phyloP scores from a whole-genome alignment of 2,329 filamentous ascomycete genomes.

The Thermothelomyces thermophilus region DNA sequence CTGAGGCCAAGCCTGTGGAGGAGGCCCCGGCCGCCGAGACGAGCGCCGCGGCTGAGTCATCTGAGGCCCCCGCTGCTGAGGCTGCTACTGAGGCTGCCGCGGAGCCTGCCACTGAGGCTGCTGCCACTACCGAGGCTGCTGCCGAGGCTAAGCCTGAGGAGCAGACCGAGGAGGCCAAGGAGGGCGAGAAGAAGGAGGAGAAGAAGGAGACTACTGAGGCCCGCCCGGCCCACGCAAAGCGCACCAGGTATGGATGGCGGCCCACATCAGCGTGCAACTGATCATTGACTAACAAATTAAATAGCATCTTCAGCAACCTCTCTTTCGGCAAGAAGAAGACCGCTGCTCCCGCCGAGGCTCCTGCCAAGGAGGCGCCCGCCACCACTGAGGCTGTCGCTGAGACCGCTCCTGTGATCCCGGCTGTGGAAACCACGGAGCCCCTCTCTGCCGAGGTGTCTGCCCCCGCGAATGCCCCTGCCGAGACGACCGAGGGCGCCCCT shows the following conservation, averaged over 20 bases:
- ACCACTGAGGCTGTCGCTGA: slow-evolving; percentile 40
- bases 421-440: slow-evolving; percentile 51
- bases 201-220: slow-evolving; percentile 7
- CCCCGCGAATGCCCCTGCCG: slow-evolving; percentile 40
- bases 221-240: slow-evolving; percentile 42
- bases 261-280: not conserved
- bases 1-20: slow-evolving; percentile 30
- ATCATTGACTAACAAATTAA: slow-evolving; percentile 14
- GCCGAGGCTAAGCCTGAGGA: slow-evolving; percentile 25
- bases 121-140: slow-evolving; percentile 35
- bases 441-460: slow-evolving; percentile 48
- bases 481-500: slow-evolving; percentile 40
- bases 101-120: slow-evolving; percentile 31
- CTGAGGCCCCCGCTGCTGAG: slow-evolving; percentile 34
- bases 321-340: slow-evolving; percentile 53
- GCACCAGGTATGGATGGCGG: slow-evolving; percentile 44
- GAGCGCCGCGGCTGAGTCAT: slow-evolving; percentile 26
- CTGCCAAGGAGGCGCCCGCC: slow-evolving; percentile 38
- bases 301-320: slow-evolving; percentile 50
- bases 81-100: slow-evolving; percentile 31
- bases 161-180: slow-evolving; percentile 7
- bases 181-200: slow-evolving; percentile 13
- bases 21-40: slow-evolving; percentile 34
- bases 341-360: slow-evolving; percentile 37
- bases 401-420: slow-evolving; percentile 52